phyloP scores from a whole-genome alignment of 1,139 yeast genomes.

The Diutina siamensis region DNA sequence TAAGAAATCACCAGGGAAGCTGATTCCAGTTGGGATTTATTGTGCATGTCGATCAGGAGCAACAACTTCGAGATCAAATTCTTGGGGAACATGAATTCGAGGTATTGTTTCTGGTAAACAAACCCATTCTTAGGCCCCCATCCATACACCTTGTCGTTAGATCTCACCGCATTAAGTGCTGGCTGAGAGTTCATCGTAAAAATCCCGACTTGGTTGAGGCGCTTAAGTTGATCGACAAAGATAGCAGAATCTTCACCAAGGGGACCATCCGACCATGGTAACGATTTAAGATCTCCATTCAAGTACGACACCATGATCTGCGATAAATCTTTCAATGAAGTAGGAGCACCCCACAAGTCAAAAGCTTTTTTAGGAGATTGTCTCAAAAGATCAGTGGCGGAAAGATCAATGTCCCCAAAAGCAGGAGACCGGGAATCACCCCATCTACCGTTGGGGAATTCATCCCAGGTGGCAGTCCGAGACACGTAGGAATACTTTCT shows the following conservation, averaged over 20 bases:
- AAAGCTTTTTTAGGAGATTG: slow-evolving; percentile 72
- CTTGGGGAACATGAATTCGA: slow-evolving; percentile 72
- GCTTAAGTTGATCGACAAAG: slow-evolving; percentile 48
- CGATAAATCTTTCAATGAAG: slow-evolving; percentile 44
- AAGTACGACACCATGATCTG: slow-evolving; percentile 54
- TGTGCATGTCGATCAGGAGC: slow-evolving; percentile 23
- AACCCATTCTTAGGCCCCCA: slow-evolving; percentile 96
- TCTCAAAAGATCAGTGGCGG: slow-evolving; percentile 68
- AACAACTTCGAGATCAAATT: slow-evolving; percentile 29
- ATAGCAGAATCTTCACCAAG: slow-evolving; percentile 65
- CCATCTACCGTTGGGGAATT: slow-evolving; percentile 92
- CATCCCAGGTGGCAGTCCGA: slow-evolving; percentile 91
- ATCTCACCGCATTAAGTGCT: slow-evolving; percentile 69
- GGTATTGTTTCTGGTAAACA: slow-evolving; percentile 86
- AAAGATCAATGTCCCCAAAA: slow-evolving; percentile 73
- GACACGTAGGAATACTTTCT: slow-evolving; percentile 84
- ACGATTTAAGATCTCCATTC: slow-evolving; percentile 55
- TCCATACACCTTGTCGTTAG: slow-evolving; percentile 65
- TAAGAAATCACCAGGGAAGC: slow-evolving; percentile 47
- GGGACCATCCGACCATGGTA: slow-evolving; percentile 96
- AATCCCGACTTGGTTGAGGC: slow-evolving; percentile 54
- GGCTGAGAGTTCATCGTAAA: slow-evolving; percentile 92
- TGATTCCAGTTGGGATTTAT: slow-evolving; percentile 16
- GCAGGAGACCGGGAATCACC: slow-evolving; percentile 93
- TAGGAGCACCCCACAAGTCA: slow-evolving; percentile 84